phyloP scores from a whole-genome alignment of 106 monocot genomes.

The Alisma plantagoaquatica region DNA sequence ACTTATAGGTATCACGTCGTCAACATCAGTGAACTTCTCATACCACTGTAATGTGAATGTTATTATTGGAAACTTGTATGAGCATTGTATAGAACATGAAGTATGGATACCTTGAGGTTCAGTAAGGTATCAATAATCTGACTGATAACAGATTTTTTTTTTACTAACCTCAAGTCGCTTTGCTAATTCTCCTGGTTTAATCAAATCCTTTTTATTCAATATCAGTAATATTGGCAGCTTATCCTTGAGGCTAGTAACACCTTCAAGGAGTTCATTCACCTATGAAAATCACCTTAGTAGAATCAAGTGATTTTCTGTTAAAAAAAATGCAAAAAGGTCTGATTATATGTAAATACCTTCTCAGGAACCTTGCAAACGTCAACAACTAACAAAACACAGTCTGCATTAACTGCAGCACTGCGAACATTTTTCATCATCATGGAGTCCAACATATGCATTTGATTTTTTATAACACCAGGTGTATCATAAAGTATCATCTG shows the following conservation, averaged over 20 bases:
- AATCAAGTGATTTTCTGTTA: no score
- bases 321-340: slow-evolving; percentile 1
- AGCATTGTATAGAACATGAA: neutral
- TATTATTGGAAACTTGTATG: neutral
- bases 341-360: slow-evolving; percentile 34
- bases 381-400: slow-evolving; percentile 83
- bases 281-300: slow-evolving; percentile 14
- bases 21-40: slow-evolving; percentile 73
- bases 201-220: slow-evolving; percentile 93
- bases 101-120: neutral
- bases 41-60: slow-evolving; percentile 83
- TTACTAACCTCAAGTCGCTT: slow-evolving; percentile 69
- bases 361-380: slow-evolving; percentile 89
- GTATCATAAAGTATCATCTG: slow-evolving; percentile 99
- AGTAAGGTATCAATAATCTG: neutral
- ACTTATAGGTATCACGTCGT: slow-evolving; percentile 97
- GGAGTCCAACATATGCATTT: slow-evolving; percentile 85
- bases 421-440: slow-evolving; percentile 99
- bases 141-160: neutral
- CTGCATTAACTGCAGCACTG: slow-evolving; percentile 79
- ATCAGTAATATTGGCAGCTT: slow-evolving; percentile 67
- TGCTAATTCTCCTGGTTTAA: slow-evolving; percentile 95
- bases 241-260: slow-evolving; percentile 36
- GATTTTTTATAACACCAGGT: slow-evolving; percentile 84
- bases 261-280: slow-evolving; percentile 90